Base-by-base conservation (phyloP, 257 asterid genomes). In the Lithospermum erythrorhizon region DNA sequence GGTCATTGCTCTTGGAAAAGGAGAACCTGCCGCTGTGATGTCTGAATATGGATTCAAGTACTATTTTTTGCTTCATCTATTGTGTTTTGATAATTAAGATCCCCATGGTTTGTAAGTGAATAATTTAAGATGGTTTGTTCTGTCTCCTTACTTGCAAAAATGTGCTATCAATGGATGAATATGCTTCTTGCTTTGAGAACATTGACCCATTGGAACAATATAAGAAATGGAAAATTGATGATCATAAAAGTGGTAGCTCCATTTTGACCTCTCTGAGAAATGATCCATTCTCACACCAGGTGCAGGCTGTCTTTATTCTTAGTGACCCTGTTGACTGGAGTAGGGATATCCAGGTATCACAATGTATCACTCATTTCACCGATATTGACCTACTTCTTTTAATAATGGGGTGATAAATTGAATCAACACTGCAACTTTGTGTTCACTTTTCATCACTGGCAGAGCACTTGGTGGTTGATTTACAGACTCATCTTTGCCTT, bases 281-380 rank as follows among this genome's bases (percentile, higher is more conserved):
- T 32, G 81, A 80, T 79, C 85, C 77, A 21, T 72, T 70, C 72
- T 82, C 87, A 21, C 79, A 88, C 78, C 75, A 80, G 62, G 95
- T 88, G 67, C 71, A 73, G 55, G 98, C 97, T 63, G 95, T 82
- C 68, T 91, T 91, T 65, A 55, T 91, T 71, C 95, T 86, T 76
- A 91, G 98, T 24, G 98, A 91, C 73, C 81, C 97, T 30, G 78
- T 91, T 70, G 98, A 91, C 78, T 91, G 98, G 98, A 82, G 95
- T 82, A 79, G 96, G 79, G 98, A 88, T 62, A 81, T 88, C 69
- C 98, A 91, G 98, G 98, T 85, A 56, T 61, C 69, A 25, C 63
- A 45, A 30, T 21, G 37, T 69, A 53, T 1, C 69, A 67, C 68
- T 62, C 37, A 64, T 65, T 55, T 57, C 15, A 41, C 14, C 3